phyloP scores from a whole-genome alignment of 768 basidiomycete species.

The Kwoniella europaea region DNA sequence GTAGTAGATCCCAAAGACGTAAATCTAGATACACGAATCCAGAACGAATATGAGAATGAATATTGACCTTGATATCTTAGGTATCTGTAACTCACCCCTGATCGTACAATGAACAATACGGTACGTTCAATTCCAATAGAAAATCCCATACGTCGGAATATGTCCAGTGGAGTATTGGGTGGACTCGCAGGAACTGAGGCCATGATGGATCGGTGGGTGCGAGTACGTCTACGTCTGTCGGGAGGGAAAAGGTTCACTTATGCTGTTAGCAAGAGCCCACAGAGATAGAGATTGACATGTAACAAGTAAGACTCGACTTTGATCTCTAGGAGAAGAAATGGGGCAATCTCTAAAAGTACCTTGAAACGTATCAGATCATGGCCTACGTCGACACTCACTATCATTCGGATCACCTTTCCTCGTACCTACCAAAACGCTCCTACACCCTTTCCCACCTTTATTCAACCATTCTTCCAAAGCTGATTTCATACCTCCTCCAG shows the following conservation, averaged over 20 bases:
- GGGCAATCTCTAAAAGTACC: not conserved
- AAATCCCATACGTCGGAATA: slow-evolving; percentile 90
- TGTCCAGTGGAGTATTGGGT: slow-evolving; percentile 95
- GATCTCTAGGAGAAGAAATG: not conserved
- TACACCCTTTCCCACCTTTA: slow-evolving; percentile 62
- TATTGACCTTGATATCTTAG: too few species aligned
- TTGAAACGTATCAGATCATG: too few species aligned
- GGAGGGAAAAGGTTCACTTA: not conserved
- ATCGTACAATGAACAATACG: slow-evolving; percentile 89
- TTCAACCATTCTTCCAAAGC: slow-evolving; percentile 76
- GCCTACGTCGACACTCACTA: slow-evolving; percentile 64
- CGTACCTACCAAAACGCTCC: slow-evolving; percentile 87
- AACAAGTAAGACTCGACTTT: too few species aligned
- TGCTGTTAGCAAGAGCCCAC: not conserved
- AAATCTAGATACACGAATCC: too few species aligned
- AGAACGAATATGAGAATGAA: too few species aligned
- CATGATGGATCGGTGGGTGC: slow-evolving; percentile 82
- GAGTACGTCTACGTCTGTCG: slow-evolving; percentile 32
- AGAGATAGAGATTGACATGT: too few species aligned
- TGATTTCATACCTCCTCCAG: slow-evolving; percentile 70
- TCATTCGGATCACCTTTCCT: slow-evolving; percentile 90
- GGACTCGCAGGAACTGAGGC: slow-evolving; percentile 87
- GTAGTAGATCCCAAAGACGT: slow-evolving; percentile 94
- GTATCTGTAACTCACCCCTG: too few species aligned
- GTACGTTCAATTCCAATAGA: slow-evolving; percentile 72